Base-by-base conservation (phyloP, 805 yeast genomes). In the Wickerhamomyces queroliae region DNA sequence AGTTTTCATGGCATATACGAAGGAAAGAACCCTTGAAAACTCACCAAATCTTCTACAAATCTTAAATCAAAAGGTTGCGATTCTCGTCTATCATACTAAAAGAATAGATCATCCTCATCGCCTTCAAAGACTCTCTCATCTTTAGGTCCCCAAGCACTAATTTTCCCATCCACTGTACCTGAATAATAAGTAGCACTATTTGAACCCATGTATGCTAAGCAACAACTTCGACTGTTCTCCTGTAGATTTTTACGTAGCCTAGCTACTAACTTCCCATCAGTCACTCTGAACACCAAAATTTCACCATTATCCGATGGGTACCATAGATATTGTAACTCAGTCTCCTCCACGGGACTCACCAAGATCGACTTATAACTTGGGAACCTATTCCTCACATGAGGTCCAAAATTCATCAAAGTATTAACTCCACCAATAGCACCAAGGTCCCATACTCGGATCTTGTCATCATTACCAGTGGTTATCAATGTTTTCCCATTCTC, bases 221-320 rank as follows among this genome's bases (percentile, higher is more conserved):
- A 69, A 3, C 80, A 72, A 1, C 77, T 67, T 33, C 52, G 39
- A 3, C 83, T 50, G 37, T 67, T 56, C 44, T 66, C 64, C 34
- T 67, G 49, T 4, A 72, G 67, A 35, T 52, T 63, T 35, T 76
- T 60, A 15, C 67, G 64, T n/a, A 84, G 61, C 39, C 90, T 61
- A 8, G 76, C 65, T 4, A 81, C 70, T 34, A 83, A 55, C 45
- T 74, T 78, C 0, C 93, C 95, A 46, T 80, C 84, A 2, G 65
- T 55, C 0, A 76, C 64, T 16, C 83, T 61, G 42, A 69, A 79
- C 36, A 83, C 67, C 30, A 80, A 65, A 1, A 86, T 60, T 46
- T 83, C 89, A 4, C 91, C 89, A 43, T 69, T 79, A 48, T 85
- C 93, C 0, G 88, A 79, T 0, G 95, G 91, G 39, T 79, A 77